These are phyloP conservation scores for Shiraia bambusicola DNA, from an alignment of 2,329 filamentous ascomycete genomes.

Conservation along the genomic window DNA sequence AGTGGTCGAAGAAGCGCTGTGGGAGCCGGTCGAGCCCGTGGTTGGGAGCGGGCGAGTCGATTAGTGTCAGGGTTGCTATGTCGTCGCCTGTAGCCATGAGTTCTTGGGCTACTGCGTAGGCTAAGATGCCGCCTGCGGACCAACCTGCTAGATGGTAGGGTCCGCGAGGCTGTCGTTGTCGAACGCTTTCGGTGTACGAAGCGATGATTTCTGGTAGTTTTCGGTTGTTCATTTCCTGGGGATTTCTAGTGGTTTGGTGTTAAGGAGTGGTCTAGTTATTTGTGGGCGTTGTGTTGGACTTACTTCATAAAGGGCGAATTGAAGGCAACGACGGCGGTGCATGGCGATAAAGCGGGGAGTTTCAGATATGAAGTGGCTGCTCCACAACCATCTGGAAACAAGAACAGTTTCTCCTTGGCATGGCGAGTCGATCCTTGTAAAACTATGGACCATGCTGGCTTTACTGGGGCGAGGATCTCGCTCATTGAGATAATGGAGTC, in stretches of 20 bases:
- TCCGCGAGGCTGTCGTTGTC: constrained; percentile 42
- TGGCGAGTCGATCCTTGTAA: constrained; percentile 50
- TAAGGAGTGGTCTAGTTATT: no score
- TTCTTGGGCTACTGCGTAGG: constrained; percentile 35
- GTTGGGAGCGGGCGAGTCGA: constrained; percentile 21
- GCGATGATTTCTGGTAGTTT: constrained; percentile 34
- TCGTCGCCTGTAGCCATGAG: constrained; percentile 18
- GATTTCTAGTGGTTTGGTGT: constrained; percentile 21
- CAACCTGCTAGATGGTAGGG: constrained; percentile 45
- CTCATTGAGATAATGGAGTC: neutral
- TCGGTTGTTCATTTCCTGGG: constrained; percentile 30
- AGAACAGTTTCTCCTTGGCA: constrained; percentile 37
- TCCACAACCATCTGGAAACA: constrained; percentile 55
- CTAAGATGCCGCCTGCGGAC: constrained; percentile 43
- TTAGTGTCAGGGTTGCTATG: constrained; percentile 24
- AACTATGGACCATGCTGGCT: constrained; percentile 32
- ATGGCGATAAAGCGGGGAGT: constrained; percentile 24
- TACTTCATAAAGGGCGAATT: constrained; percentile 45
- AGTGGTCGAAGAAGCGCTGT: constrained; percentile 51
- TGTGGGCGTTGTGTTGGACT: constrained; percentile 17
- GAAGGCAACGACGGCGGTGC: constrained; percentile 55
- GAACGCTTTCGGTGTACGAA: constrained; percentile 49
- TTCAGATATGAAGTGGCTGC: constrained; percentile 47
- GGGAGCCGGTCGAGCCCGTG: constrained; percentile 63
- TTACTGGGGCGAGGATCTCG: constrained; percentile 1